A percentile compares a stretch with the other conserved stretches of the same genome.
These are phyloP conservation scores for Coemansia sp. DNA, from an alignment of 371 early-diverging fungal genomes.

Conservation along the genomic window DNA sequence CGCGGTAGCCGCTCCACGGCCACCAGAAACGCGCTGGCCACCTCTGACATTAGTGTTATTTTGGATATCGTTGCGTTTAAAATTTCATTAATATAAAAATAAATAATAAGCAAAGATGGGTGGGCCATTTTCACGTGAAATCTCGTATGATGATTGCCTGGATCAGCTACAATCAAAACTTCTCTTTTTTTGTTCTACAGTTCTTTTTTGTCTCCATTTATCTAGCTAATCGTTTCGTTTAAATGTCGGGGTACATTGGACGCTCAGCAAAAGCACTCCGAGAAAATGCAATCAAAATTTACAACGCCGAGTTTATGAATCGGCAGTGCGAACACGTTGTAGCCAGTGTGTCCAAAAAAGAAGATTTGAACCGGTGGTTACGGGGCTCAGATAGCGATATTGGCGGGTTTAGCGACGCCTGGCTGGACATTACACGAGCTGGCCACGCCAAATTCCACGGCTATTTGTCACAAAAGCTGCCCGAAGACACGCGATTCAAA, in stretches of 20 bases:
- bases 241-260: constrained; percentile 27
- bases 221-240: constrained; percentile 6
- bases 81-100: not conserved
- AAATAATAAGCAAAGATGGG: not conserved
- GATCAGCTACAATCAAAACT: too few relatives aligned
- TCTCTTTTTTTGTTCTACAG: too few relatives aligned
- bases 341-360: constrained; percentile 13
- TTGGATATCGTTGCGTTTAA: too few relatives aligned
- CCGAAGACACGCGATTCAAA: constrained; percentile 67
- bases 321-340: constrained; percentile 58
- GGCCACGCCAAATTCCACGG: constrained; percentile 71
- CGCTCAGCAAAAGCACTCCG: constrained; percentile 34
- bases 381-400: constrained; percentile 89
- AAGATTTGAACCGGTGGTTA: constrained; percentile 61
- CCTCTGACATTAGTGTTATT: constrained; percentile 15
- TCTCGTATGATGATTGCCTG: not conserved
- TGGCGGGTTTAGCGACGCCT: constrained; percentile 69
- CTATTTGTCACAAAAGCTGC: constrained; percentile 72
- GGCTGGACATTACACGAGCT: constrained; percentile 59
- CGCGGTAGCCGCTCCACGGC: constrained; percentile 35
- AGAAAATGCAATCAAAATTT: constrained; percentile 22
- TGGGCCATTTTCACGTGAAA: constrained; percentile 3
- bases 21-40: constrained; percentile 29
- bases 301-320: constrained; percentile 42
- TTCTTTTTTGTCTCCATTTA: not conserved